Evolutionary conservation across 2,329 filamentous ascomycete genomes (phyloP).

Genomic region (Talaromyces marneffei): DNA sequence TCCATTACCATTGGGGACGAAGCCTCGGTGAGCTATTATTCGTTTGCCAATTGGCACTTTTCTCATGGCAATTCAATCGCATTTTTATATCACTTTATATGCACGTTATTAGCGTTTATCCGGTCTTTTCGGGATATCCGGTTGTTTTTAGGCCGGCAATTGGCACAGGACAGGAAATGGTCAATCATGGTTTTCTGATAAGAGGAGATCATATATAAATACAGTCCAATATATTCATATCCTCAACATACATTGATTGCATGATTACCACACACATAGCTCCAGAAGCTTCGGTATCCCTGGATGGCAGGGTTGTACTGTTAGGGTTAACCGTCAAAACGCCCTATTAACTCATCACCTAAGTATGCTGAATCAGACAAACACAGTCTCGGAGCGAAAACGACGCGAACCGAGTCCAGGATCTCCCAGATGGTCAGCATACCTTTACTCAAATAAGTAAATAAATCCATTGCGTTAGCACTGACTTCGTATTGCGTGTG

Average conservation of each 20-base stretch:
- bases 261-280: no score
- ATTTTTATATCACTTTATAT: neutral
- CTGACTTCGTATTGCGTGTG: neutral
- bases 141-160: no score
- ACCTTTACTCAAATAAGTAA: neutral
- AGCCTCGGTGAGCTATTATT: slow-evolving; percentile 40
- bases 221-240: neutral
- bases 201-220: neutral
- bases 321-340: no score
- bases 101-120: neutral
- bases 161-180: neutral
- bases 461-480: neutral
- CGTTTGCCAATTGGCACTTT: neutral
- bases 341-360: no score
- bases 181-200: neutral
- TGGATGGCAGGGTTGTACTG: no score
- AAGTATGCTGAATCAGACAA: neutral
- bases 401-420: neutral
- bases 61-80: neutral
- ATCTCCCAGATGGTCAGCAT: neutral
- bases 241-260: neutral
- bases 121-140: neutral
- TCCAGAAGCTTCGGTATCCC: no score
- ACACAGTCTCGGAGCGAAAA: neutral
- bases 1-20: slow-evolving; percentile 53